Conservation (phyloP, 108 stramenopile species). For the Cyclotella atomus region DNA sequence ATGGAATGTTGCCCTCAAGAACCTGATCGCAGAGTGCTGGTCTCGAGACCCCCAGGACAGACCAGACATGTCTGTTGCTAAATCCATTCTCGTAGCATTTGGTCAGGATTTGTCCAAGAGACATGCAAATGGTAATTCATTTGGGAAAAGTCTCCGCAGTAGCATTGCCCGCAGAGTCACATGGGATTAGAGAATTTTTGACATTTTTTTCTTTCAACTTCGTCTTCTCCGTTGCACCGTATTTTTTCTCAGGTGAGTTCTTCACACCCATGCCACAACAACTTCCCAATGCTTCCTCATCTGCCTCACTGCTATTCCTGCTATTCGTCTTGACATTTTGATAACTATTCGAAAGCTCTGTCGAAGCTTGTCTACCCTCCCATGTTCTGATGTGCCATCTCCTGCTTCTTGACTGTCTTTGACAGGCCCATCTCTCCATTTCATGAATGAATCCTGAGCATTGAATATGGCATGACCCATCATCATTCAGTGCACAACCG, state of each 20-base stretch:
- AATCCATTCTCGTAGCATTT: constrained; percentile 3
- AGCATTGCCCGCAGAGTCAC: neutral
- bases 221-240: constrained; percentile 19
- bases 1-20: constrained; percentile 68
- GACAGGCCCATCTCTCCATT: constrained; percentile 1
- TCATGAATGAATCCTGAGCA: constrained; percentile 64
- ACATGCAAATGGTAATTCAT: constrained; percentile 9
- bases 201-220: constrained; percentile 24
- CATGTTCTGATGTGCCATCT: neutral
- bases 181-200: neutral
- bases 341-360: neutral
- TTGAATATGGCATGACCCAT: constrained; percentile 80
- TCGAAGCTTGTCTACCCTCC: too few species aligned
- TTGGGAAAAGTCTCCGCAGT: neutral
- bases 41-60: constrained; percentile 44
- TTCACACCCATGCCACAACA: neutral
- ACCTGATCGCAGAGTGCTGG: constrained; percentile 76
- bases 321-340: neutral
- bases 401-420: constrained; percentile 16
- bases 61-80: constrained; percentile 51
- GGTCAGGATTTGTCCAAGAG: constrained; percentile 17
- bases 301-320: neutral
- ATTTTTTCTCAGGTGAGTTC: neutral
- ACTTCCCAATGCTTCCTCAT: constrained; percentile 1
- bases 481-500: constrained; percentile 62